Conservation (phyloP, 2,329 filamentous ascomycete species). For the Nemania sp. region DNA sequence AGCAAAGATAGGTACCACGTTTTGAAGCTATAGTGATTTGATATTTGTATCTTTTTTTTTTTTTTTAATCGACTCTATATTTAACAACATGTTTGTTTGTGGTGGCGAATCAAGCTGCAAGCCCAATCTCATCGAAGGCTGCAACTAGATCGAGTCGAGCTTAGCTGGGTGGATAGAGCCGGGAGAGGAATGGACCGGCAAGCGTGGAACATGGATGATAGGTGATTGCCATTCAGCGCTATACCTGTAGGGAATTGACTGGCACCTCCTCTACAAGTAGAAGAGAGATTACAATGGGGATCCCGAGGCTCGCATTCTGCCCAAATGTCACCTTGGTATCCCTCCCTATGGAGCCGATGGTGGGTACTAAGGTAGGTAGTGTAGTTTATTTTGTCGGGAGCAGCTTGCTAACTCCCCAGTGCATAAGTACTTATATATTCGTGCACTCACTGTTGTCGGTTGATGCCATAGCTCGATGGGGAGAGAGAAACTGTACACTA, state of each 20-base stretch:
- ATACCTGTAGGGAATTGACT: no score
- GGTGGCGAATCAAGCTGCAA: slow-evolving; percentile 2
- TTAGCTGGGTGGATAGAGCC: slow-evolving; percentile 17
- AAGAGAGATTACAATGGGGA: slow-evolving; percentile 9
- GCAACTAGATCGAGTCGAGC: slow-evolving; percentile 9
- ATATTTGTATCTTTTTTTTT: slow-evolving; percentile 1
- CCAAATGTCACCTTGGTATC: no score
- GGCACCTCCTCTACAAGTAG: not conserved
- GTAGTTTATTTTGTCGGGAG: no score
- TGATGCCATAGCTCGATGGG: no score
- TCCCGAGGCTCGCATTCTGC: slow-evolving; percentile 2
- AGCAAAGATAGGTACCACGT: not conserved
- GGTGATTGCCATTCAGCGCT: slow-evolving; percentile 10
- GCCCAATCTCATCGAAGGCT: slow-evolving; percentile 7
- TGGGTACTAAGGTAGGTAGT: no score
- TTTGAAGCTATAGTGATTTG: slow-evolving; percentile 8
- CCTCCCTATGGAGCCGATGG: no score
- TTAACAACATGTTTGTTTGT: slow-evolving; percentile 18
- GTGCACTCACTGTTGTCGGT: no score
- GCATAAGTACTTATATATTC: no score
- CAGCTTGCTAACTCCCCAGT: no score
- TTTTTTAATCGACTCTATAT: no score
- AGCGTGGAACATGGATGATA: not conserved
- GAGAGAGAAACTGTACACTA: no score
- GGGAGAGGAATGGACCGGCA: slow-evolving; percentile 13